These are phyloP conservation scores for Purshia tridentata DNA, from an alignment of 306 rosid genomes.

Conservation along the genomic window DNA sequence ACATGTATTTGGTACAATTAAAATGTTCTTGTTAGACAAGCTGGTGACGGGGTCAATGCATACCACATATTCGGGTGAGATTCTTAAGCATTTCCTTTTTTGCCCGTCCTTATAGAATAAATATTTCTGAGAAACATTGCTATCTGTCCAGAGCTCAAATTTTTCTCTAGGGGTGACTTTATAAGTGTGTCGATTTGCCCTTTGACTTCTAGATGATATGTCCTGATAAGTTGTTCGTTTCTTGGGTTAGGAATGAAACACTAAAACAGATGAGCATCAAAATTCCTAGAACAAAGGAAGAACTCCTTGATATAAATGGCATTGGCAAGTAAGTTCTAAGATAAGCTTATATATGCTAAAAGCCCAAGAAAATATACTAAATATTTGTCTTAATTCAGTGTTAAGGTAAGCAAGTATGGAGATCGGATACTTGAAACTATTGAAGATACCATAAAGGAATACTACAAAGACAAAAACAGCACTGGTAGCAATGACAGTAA, in stretches of 20 bases:
- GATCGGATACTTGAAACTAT: conserved; percentile 74
- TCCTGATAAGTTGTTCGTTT: conserved; percentile 30
- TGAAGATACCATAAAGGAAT: conserved; percentile 57
- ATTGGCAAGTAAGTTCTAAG: conserved; percentile 71
- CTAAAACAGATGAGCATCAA: conserved; percentile 62
- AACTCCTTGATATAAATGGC: conserved; percentile 86
- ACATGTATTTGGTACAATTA: too few relatives aligned
- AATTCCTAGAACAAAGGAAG: conserved; percentile 79
- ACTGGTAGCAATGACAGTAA: conserved; percentile 66
- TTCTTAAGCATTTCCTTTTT: conserved; percentile 16
- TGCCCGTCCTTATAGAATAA: not conserved
- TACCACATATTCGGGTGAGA: conserved; percentile 84
- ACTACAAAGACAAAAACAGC: conserved; percentile 50
- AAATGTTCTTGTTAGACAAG: conserved; percentile 62
- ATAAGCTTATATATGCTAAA: not conserved
- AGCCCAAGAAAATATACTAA: conserved; percentile 10
- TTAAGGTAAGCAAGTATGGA: conserved; percentile 76
- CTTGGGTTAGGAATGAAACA: conserved; percentile 52
- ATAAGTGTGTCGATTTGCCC: not conserved
- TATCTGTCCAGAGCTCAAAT: not conserved
- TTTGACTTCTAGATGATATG: not conserved
- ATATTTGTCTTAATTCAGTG: conserved; percentile 45
- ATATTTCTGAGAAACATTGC: not conserved
- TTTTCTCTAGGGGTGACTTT: not conserved
- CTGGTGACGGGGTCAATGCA: conserved; percentile 72